Evolutionary conservation across 139 green algal genomes (phyloP), one percentile per base, ranked within the genome.

Genomic region (Volvox reticuliferus): DNA sequence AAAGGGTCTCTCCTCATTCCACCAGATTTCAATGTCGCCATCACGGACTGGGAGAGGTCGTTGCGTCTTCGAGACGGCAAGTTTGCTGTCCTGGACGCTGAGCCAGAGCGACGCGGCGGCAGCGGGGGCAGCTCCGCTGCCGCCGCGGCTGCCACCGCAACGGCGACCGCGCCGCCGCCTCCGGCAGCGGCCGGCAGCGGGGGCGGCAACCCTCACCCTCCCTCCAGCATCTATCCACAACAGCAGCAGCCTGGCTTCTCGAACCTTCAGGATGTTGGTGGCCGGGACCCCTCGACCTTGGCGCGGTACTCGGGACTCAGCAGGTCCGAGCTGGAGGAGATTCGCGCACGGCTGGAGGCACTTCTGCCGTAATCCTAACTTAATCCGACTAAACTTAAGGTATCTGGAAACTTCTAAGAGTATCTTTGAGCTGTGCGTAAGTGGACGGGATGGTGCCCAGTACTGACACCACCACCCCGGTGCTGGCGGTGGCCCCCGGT

Each of bases 41-140:
- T 98, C 28, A 98, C 97, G 12, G 97, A 98, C 81, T 98, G 97
- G 97, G 97, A 98, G 93, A 95, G 96, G 30, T 94, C 94, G 6
- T 80, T 98, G 76, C 88, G 94, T 13, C 93, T 91, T 22, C 87
- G 87, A 9, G 87, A 93, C 30, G 91, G 91, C 30, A 30, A 77
- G 65, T 93, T 88, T 37, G 67, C 75, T 1, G 91, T 93, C 9
- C 82, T 93, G 30, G 91, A 93, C 1, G 65, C 36, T 0, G 91
- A 93, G 82, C 91, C 91, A 0, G 76, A 92, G 0, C 36, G 22
- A 32, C 28, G 76, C 62, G 26, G 55, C 55, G 61, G 20, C 61
- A 24, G 55, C 9, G 55, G 80, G 55, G 32, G 81, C 80, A n/a
- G 28, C 80, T n/a, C 26, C 50, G 87, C 61, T 61, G 24, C 37